phyloP scores from a whole-genome alignment of 768 basidiomycete species.

The Naganishia vishniacii region DNA sequence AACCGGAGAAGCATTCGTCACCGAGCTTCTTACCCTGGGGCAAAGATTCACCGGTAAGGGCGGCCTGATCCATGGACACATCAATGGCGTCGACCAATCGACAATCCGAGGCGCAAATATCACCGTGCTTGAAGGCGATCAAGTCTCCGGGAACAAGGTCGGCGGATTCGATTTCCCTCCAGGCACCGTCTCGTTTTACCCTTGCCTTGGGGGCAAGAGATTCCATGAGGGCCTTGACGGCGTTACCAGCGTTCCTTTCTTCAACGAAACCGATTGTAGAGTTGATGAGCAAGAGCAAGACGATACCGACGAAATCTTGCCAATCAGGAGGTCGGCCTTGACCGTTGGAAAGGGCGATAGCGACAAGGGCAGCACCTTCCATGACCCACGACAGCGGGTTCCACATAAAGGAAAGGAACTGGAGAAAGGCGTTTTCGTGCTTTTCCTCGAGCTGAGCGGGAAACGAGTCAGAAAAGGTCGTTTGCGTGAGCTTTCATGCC shows the following conservation, averaged over 20 bases:
- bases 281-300: conserved; percentile 85
- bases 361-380: conserved; percentile 73
- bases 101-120: conserved; percentile 95
- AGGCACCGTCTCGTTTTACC: conserved; percentile 75
- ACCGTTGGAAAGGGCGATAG: conserved; percentile 94
- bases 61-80: conserved; percentile 96
- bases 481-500: too few species aligned
- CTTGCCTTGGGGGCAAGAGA: conserved; percentile 96
- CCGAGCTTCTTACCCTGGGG: conserved; percentile 85
- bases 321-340: conserved; percentile 80
- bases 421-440: conserved; percentile 62
- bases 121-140: conserved; percentile 97
- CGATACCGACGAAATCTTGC: conserved; percentile 96
- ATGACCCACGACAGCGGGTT: conserved; percentile 99
- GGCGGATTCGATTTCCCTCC: conserved; percentile 86
- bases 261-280: conserved; percentile 97
- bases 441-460: conserved; percentile 79
- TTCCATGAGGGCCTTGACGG: conserved; percentile 99
- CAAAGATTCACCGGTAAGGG: conserved; percentile 93
- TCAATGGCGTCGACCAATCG: conserved; percentile 95
- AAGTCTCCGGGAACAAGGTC: conserved; percentile 91
- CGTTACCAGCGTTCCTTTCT: conserved; percentile 93
- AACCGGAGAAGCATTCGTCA: conserved; percentile 98
- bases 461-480: neutral
- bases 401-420: conserved; percentile 99